Base-by-base conservation (phyloP, 2,329 filamentous ascomycete species). In the Magnaporthiopsis rhizophila region DNA sequence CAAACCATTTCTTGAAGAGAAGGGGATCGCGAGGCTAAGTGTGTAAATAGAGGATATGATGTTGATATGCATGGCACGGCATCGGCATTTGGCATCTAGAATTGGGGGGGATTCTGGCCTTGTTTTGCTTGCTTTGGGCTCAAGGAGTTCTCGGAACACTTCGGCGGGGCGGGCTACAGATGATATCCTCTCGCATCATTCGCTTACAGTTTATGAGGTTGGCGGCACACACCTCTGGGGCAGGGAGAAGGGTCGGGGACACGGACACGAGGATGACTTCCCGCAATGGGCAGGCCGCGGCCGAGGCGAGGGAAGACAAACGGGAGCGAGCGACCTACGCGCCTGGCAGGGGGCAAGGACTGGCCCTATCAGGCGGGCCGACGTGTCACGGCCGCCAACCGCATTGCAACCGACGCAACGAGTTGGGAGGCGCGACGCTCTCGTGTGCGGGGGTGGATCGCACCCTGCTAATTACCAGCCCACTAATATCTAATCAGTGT, bases 31-130 rank as follows among this genome's bases (percentile, higher is more conserved):
- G 72, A 72, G 74, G 74, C 72, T 68, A 67, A 67, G 69, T 74
- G 73, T 80, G 77, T 80, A 80, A 76, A 81, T 81, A 80, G 74
- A 71, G 74, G 73, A 74, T 74, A 77, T 78, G 74, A 78, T 78
- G 76, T 80, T 80, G 77, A 78, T 78, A 78, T 78, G 77, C 73
- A 78, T 77, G 74, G 74, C 76, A 79, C 74, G 76, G 78, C 76
- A 80, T 78, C 70, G 76, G 76, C 75, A 79, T 78, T 77, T 77
- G 74, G 76, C 75, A 78, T 78, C 74, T 80, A 80, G 77, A 79
- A 75, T 74, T 30, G 30, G 72, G 74, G 75, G 59, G 59, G 45
- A 34, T 53, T 61, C n/a, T 71, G 65, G 64, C 68, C 64, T 69
- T 68, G 65, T 69, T 65, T 65, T 68, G 67, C 45, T 53, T 53